A percentile compares a stretch with the other conserved stretches of the same genome.
Conservation (phyloP, 208 protist genomes). For the Crithidia expoeki region DNA sequence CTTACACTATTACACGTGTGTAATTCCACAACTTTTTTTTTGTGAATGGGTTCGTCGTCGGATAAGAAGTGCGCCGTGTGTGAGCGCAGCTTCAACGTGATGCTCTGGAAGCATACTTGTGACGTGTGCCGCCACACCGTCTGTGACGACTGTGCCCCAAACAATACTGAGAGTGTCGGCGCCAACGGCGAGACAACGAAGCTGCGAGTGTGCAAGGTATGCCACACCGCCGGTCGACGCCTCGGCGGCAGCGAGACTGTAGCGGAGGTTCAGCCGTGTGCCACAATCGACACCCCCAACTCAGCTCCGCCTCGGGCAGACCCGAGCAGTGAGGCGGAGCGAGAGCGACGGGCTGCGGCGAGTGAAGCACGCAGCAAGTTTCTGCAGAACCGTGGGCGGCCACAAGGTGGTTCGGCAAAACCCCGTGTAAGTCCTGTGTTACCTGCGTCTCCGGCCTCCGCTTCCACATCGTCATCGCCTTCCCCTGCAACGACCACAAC, state of each 20-base stretch:
- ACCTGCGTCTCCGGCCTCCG: neutral
- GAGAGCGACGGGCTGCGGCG: constrained; percentile 37
- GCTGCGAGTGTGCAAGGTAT: constrained; percentile 31
- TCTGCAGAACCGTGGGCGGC: constrained; percentile 30
- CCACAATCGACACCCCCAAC: neutral
- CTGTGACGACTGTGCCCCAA: constrained; percentile 69
- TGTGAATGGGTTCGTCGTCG: neutral
- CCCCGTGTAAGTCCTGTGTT: neutral
- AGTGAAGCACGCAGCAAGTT: constrained; percentile 50
- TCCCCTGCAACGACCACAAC: neutral
- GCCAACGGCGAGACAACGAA: constrained; percentile 19
- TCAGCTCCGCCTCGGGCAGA: constrained; percentile 14
- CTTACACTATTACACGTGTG: too few species aligned
- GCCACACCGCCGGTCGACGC: constrained; percentile 12
- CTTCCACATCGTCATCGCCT: neutral
- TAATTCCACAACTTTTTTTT: neutral
- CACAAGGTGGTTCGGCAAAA: constrained; percentile 8
- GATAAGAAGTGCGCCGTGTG: constrained; percentile 52
- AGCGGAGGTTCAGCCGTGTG: neutral
- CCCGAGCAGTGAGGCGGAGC: constrained; percentile 44
- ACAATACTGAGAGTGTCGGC: constrained; percentile 19
- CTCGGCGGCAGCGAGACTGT: constrained; percentile 9
- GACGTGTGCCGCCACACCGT: constrained; percentile 49
- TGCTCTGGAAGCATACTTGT: constrained; percentile 61
- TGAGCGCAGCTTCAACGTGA: constrained; percentile 47